Evolutionary conservation across 2,329 filamentous ascomycete species (phyloP).

Genomic region (Pseudocercospora crystallina): DNA sequence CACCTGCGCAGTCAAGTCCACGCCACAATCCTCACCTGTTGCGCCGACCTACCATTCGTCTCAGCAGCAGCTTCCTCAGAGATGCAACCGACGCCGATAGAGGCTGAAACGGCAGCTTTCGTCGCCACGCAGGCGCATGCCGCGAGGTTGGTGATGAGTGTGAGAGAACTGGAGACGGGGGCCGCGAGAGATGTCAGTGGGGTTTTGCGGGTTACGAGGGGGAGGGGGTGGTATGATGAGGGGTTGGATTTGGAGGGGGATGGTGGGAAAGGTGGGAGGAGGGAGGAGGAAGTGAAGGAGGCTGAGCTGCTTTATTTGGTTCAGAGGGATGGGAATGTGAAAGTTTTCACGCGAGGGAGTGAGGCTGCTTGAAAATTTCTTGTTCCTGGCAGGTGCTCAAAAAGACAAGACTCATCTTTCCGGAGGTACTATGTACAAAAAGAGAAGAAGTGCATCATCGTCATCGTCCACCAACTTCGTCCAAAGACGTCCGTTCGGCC

Average conservation of each 20-base stretch:
- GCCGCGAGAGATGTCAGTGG: constrained; percentile 89
- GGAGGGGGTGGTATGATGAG: constrained; percentile 40
- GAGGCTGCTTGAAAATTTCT: not conserved
- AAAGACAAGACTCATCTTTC: too few relatives aligned
- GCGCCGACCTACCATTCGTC: constrained; percentile 73
- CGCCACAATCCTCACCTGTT: constrained; percentile 64
- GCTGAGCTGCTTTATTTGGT: constrained; percentile 81
- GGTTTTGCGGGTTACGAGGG: constrained; percentile 72
- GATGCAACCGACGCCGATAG: constrained; percentile 59
- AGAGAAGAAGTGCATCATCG: too few relatives aligned
- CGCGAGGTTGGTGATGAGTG: constrained; percentile 68
- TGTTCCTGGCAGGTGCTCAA: too few relatives aligned
- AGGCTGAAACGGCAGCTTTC: constrained; percentile 70
- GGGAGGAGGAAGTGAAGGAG: constrained; percentile 45
- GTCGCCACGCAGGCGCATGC: constrained; percentile 71
- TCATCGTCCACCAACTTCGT: too few relatives aligned
- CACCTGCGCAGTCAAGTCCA: constrained; percentile 48
- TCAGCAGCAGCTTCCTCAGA: constrained; percentile 37
- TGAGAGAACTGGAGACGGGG: constrained; percentile 79
- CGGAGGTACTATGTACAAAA: too few relatives aligned
- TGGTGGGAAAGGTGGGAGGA: constrained; percentile 71
- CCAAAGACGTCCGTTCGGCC: too few relatives aligned
- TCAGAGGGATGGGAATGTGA: constrained; percentile 73
- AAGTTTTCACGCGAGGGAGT: constrained; percentile 80
- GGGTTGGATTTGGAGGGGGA: constrained; percentile 57